Evolutionary conservation across 2,329 filamentous ascomycete species (phyloP).

Genomic region (Cordyceps pruinosa): DNA sequence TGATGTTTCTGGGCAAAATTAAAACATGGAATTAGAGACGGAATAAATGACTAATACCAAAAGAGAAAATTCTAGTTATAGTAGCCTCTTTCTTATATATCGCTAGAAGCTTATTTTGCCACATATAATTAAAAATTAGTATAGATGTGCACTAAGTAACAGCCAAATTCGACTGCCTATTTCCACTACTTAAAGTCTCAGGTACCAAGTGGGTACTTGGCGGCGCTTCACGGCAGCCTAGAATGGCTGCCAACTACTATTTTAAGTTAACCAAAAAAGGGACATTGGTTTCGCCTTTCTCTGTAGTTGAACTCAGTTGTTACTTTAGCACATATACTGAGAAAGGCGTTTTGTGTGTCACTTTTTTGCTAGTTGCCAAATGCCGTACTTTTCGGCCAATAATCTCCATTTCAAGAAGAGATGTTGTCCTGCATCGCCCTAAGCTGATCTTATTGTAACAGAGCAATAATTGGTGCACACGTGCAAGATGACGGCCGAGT

Average conservation of each 20-base stretch:
- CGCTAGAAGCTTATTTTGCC: neutral
- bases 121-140: neutral
- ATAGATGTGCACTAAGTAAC: neutral
- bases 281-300: neutral
- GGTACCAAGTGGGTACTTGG: neutral
- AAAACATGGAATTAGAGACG: neutral
- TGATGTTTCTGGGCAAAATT: neutral
- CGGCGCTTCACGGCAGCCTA: neutral
- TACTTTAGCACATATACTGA: no score
- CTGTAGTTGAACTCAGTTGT: no score
- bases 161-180: neutral
- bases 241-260: neutral
- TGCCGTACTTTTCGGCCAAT: no score
- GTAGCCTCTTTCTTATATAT: neutral
- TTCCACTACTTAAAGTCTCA: neutral
- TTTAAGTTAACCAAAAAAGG: neutral
- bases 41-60: neutral
- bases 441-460: neutral
- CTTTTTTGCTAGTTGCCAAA: no score
- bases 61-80: neutral
- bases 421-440: neutral
- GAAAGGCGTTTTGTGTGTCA: no score
- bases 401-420: no score
- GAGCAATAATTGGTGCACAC: neutral
- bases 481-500: neutral